A percentile compares a stretch with the other conserved stretches of the same genome.
Conservation (phyloP, 2,329 filamentous ascomycete species). For the Arthrobotrys sinensis region DNA sequence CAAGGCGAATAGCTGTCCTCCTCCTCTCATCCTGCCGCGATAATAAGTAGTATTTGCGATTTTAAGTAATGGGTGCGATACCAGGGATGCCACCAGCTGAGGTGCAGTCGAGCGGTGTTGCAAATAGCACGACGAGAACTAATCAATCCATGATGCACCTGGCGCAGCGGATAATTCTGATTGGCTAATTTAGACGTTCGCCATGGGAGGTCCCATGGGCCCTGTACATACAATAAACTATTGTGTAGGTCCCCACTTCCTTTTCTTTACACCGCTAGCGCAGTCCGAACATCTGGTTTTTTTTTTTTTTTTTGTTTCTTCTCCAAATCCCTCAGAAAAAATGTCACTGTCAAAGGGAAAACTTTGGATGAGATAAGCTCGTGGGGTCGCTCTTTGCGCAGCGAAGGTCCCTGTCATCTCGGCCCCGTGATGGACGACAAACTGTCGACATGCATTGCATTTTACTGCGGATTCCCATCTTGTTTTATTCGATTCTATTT, state of each 20-base stretch:
- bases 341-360: neutral
- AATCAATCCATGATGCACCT: slow-evolving; percentile 58
- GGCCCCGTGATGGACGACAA: slow-evolving; percentile 35
- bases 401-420: slow-evolving; percentile 37
- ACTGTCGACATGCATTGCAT: slow-evolving; percentile 26
- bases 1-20: slow-evolving; percentile 10
- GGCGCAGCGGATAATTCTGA: slow-evolving; percentile 51
- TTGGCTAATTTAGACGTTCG: slow-evolving; percentile 44
- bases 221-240: slow-evolving; percentile 1
- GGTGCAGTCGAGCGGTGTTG: slow-evolving; percentile 49
- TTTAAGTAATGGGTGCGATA: slow-evolving; percentile 39
- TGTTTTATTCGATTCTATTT: neutral
- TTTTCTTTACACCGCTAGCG: slow-evolving; percentile 34
- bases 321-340: slow-evolving; percentile 18
- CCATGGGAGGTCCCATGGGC: slow-evolving; percentile 51
- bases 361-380: slow-evolving; percentile 55
- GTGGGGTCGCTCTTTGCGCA: slow-evolving; percentile 21
- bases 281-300: neutral
- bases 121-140: slow-evolving; percentile 54
- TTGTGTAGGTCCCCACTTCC: slow-evolving; percentile 45
- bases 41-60: slow-evolving; percentile 35
- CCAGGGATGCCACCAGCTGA: slow-evolving; percentile 50
- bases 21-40: slow-evolving; percentile 40
- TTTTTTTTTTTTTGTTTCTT: slow-evolving; percentile 45
- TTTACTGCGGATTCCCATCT: neutral